Evolutionary conservation across 805 yeast genomes (phyloP).

Genomic region (Hanseniaspora lachancei): DNA sequence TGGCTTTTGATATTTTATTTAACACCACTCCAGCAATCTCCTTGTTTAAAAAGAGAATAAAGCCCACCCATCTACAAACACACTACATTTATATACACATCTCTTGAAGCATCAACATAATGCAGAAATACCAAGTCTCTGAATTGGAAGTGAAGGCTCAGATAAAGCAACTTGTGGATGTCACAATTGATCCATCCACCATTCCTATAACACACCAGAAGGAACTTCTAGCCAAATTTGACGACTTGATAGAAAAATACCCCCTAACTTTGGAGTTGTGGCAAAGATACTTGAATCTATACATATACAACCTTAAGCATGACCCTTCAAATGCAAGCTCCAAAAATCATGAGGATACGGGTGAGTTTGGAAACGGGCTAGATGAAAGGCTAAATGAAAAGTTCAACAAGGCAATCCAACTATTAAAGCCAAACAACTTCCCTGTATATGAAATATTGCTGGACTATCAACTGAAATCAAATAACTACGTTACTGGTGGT

Average conservation of each 20-base stretch:
- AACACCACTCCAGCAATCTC: no score
- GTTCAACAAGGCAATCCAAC: conserved; percentile 5
- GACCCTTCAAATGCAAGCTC: not conserved
- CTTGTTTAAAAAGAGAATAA: no score
- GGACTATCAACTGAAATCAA: conserved; percentile 1
- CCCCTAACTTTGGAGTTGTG: conserved; percentile 4
- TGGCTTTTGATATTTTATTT: no score
- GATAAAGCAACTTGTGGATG: conserved; percentile 3
- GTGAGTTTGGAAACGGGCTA: conserved; percentile 1
- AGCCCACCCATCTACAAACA: no score
- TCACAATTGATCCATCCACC: conserved; percentile 8
- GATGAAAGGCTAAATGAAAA: conserved; percentile 2
- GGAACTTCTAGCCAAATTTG: conserved; percentile 7
- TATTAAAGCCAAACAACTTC: conserved; percentile 6
- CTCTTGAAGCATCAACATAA: not conserved
- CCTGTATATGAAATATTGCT: conserved; percentile 7
- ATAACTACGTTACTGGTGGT: conserved; percentile 5
- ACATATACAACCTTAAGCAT: conserved; percentile 1
- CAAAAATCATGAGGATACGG: not conserved
- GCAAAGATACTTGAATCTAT: conserved; percentile 8
- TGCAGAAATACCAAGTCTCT: not conserved
- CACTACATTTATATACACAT: no score
- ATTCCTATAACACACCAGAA: conserved; percentile 10
- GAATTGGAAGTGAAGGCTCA: not conserved
- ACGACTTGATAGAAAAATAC: conserved; percentile 3